Percentiles rank a stretch among this genome's conserved stretches.
These are phyloP conservation scores for Tuber umbilicatum DNA, from an alignment of 495 filamentous ascomycete genomes.

Conservation along the genomic window DNA sequence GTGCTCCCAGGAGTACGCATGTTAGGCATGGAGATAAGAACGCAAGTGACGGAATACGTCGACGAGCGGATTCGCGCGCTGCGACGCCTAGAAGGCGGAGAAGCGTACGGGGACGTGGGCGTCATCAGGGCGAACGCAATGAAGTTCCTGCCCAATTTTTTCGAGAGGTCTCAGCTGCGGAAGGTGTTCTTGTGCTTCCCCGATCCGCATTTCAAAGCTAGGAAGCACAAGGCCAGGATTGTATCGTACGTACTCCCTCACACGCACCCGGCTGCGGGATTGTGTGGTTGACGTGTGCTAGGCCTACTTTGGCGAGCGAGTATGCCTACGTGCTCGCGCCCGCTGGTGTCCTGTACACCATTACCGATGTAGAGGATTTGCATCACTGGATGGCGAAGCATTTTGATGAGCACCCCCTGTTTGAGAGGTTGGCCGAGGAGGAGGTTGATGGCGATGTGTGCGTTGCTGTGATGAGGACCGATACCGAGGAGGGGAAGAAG, in stretches of 20 bases:
- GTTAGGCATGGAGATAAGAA: constrained; percentile 86
- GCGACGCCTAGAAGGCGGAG: constrained; percentile 50
- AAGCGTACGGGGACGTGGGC: constrained; percentile 72
- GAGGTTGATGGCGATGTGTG: constrained; percentile 68
- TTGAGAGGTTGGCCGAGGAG: constrained; percentile 57
- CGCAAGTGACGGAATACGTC: constrained; percentile 80
- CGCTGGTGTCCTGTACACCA: constrained; percentile 83
- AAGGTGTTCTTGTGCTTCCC: constrained; percentile 98
- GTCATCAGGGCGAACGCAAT: constrained; percentile 89
- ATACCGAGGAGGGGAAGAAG: constrained; percentile 97
- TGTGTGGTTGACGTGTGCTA: constrained; percentile 12
- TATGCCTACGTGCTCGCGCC: constrained; percentile 84
- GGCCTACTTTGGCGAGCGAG: constrained; percentile 74
- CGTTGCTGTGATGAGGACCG: constrained; percentile 70
- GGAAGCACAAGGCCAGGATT: constrained; percentile 95
- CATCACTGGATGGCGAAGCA: constrained; percentile 86
- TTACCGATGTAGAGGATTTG: constrained; percentile 93
- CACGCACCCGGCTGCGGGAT: neutral
- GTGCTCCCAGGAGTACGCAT: constrained; percentile 74
- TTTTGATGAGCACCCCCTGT: constrained; percentile 64
- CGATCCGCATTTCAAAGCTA: constrained; percentile 93
- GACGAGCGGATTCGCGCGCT: constrained; percentile 77
- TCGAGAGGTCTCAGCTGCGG: constrained; percentile 49
- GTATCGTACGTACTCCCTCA: constrained; percentile 51
- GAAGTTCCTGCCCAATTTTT: constrained; percentile 98